phyloP scores from a whole-genome alignment of 148 eudicot genomes.

The Rhododendron griersonianum region DNA sequence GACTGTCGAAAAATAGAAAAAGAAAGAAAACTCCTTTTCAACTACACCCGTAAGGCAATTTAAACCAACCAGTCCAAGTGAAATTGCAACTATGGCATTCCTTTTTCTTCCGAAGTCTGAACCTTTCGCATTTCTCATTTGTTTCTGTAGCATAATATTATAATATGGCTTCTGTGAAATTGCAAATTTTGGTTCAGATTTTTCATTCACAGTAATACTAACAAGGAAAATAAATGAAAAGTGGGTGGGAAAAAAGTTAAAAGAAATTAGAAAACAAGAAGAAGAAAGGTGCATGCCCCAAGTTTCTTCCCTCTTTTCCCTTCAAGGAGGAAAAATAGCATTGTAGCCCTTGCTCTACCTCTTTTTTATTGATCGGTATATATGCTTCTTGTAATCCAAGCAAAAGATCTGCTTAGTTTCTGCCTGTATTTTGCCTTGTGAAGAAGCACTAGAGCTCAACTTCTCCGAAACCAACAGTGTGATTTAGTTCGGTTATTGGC shows the following conservation, averaged over 20 bases:
- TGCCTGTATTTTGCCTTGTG: slow-evolving; percentile 41
- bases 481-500: background rate
- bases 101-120: too few relatives aligned
- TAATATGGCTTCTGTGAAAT: too few relatives aligned
- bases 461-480: background rate
- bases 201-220: background rate
- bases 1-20: too few relatives aligned
- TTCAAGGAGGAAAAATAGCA: background rate
- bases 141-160: too few relatives aligned
- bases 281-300: background rate
- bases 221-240: background rate
- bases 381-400: slow-evolving; percentile 33
- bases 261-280: too few relatives aligned
- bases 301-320: background rate
- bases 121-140: too few relatives aligned
- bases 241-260: too few relatives aligned
- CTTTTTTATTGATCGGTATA: slow-evolving; percentile 36
- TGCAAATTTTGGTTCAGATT: background rate
- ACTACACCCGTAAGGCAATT: background rate
- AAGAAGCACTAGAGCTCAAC: slow-evolving; percentile 29
- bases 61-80: background rate
- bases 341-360: slow-evolving; percentile 1
- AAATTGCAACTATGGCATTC: too few relatives aligned
- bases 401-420: slow-evolving; percentile 22
- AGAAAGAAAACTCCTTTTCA: background rate